phyloP scores from a whole-genome alignment of 495 filamentous ascomycete genomes.

The Filosporella fistucella region DNA sequence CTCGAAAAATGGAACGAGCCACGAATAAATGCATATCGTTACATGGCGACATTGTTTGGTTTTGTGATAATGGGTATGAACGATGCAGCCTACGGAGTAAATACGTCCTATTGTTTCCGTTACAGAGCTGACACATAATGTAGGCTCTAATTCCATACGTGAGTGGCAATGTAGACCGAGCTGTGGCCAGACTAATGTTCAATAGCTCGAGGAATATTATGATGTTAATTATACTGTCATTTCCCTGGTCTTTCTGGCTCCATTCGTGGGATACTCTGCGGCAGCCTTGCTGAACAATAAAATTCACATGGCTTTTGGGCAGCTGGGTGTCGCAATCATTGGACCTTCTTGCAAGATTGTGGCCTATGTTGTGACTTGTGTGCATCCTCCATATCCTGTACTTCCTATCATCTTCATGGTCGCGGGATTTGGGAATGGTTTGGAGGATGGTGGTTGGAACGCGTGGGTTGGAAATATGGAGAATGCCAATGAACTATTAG shows the following conservation, averaged over 20 bases:
- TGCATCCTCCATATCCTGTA: constrained; percentile 71
- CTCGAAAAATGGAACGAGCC: constrained; percentile 61
- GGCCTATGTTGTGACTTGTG: constrained; percentile 63
- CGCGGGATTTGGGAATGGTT: constrained; percentile 66
- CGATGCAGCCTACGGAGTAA: constrained; percentile 76
- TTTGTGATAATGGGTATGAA: constrained; percentile 81
- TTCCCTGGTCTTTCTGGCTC: constrained; percentile 76
- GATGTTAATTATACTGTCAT: constrained; percentile 70
- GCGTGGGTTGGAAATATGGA: constrained; percentile 77
- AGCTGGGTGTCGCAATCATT: constrained; percentile 68
- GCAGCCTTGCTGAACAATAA: constrained; percentile 68
- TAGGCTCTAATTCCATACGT: constrained; percentile 62
- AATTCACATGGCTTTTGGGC: constrained; percentile 55
- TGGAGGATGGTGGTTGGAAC: constrained; percentile 72
- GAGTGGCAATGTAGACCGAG: constrained; percentile 8
- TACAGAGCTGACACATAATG: background rate
- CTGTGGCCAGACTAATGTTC: background rate
- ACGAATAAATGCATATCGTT: constrained; percentile 58
- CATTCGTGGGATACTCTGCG: constrained; percentile 75
- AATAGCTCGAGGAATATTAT: constrained; percentile 60
- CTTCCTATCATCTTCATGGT: constrained; percentile 69
- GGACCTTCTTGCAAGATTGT: constrained; percentile 60
- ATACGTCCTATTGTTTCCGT: constrained; percentile 20
- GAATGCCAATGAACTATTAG: constrained; percentile 64
- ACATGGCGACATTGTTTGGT: constrained; percentile 61